phyloP scores from a whole-genome alignment of 306 rosid species.

The Lathyrus oleraceus region DNA sequence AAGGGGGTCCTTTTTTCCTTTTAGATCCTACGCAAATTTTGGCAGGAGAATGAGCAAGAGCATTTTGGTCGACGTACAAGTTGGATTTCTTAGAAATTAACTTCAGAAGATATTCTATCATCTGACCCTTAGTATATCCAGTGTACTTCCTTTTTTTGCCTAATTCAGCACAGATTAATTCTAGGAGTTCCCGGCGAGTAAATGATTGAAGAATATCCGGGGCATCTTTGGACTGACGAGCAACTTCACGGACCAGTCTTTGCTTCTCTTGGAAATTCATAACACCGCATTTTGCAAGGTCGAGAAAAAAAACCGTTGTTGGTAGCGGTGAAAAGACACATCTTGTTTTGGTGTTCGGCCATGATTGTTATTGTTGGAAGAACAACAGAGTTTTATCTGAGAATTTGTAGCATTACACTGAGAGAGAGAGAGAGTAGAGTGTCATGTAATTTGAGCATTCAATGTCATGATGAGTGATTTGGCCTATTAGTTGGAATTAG shows the following conservation, averaged over 20 bases:
- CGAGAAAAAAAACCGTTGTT: slow-evolving; percentile 65
- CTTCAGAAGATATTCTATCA: slow-evolving; percentile 75
- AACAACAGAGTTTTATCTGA: slow-evolving; percentile 30
- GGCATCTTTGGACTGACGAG: slow-evolving; percentile 63
- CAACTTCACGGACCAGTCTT: slow-evolving; percentile 67
- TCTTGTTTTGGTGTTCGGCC: slow-evolving; percentile 53
- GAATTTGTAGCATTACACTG: slow-evolving; percentile 20
- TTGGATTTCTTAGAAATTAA: slow-evolving; percentile 61
- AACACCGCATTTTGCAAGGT: slow-evolving; percentile 56
- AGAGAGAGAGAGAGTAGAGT: slow-evolving; percentile 3
- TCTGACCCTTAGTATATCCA: slow-evolving; percentile 71
- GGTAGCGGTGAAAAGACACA: slow-evolving; percentile 36
- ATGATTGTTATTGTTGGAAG: slow-evolving; percentile 38
- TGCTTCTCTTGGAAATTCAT: slow-evolving; percentile 71
- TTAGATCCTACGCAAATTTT: slow-evolving; percentile 53
- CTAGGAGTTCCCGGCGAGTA: slow-evolving; percentile 75
- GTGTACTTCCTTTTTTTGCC: slow-evolving; percentile 90
- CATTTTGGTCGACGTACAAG: slow-evolving; percentile 33
- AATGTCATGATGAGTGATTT: slow-evolving; percentile 26
- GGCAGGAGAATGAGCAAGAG: slow-evolving; percentile 36
- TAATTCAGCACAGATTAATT: slow-evolving; percentile 82
- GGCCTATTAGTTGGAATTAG: too few species aligned
- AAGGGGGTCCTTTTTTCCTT: slow-evolving; percentile 51
- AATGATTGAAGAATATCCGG: slow-evolving; percentile 64
- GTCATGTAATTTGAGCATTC: slow-evolving; percentile 39